Conservation (phyloP, 2,329 filamentous ascomycete genomes). For the Phoma sp. region DNA sequence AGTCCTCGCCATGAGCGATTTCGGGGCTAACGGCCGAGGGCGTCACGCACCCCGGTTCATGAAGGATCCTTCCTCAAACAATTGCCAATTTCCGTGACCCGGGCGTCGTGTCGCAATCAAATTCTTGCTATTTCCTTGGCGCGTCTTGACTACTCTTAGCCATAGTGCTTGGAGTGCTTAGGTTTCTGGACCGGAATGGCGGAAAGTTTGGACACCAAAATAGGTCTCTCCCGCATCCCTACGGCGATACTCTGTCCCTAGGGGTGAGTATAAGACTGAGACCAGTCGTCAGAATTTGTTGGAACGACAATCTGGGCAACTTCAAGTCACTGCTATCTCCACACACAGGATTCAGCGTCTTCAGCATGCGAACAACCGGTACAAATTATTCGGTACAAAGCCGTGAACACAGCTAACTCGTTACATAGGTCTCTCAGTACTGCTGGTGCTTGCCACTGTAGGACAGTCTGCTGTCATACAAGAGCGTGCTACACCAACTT, state of each 20-base stretch:
- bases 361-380: slow-evolving; percentile 12
- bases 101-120: slow-evolving; percentile 13
- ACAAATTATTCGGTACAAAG: neutral
- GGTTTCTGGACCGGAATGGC: slow-evolving; percentile 8
- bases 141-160: slow-evolving; percentile 28
- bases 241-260: neutral
- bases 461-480: slow-evolving; percentile 18
- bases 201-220: slow-evolving; percentile 3
- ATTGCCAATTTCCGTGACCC: slow-evolving; percentile 4
- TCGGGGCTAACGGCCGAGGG: neutral
- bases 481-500: slow-evolving; percentile 15
- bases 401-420: neutral
- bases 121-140: slow-evolving; percentile 9
- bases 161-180: slow-evolving; percentile 29
- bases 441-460: slow-evolving; percentile 17
- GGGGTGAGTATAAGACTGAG: slow-evolving; percentile 8
- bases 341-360: neutral
- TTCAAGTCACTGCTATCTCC: neutral
- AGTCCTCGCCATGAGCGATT: neutral
- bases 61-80: neutral
- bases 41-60: neutral
- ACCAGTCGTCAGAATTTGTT: neutral
- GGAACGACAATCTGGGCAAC: neutral
- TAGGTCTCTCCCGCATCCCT: neutral
- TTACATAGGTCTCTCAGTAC: slow-evolving; percentile 6